A percentile compares a stretch with the other conserved stretches of the same genome.
Conservation (phyloP, 2,329 filamentous ascomycete species). For the Cadophora sp. region DNA sequence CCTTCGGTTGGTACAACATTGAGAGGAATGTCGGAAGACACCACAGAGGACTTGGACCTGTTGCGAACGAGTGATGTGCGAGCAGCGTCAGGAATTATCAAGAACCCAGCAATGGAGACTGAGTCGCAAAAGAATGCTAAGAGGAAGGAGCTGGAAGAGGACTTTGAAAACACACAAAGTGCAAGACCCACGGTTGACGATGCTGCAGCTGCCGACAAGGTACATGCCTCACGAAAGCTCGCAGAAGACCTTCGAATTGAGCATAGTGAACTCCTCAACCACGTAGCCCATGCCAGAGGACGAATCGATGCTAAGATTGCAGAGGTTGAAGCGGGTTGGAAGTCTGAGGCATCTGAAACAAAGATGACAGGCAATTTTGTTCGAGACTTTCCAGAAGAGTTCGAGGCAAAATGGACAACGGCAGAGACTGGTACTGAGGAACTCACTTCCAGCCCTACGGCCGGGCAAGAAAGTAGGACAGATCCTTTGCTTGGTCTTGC, state of each 20-base stretch:
- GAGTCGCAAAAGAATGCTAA: slow-evolving; percentile 38
- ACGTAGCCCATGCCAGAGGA: slow-evolving; percentile 32
- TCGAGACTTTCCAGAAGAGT: slow-evolving; percentile 61
- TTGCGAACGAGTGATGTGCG: slow-evolving; percentile 40
- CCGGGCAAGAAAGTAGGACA: slow-evolving; percentile 28
- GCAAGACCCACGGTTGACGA: slow-evolving; percentile 20
- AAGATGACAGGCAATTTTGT: slow-evolving; percentile 56
- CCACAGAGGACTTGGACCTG: slow-evolving; percentile 33
- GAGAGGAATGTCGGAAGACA: neutral
- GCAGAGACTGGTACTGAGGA: slow-evolving; percentile 24
- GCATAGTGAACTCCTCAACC: slow-evolving; percentile 36
- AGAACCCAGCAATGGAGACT: slow-evolving; percentile 28
- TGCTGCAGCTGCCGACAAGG: slow-evolving; percentile 25
- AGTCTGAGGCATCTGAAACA: slow-evolving; percentile 2
- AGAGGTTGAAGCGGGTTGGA: slow-evolving; percentile 28
- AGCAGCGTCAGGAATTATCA: slow-evolving; percentile 35
- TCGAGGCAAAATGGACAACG: slow-evolving; percentile 51
- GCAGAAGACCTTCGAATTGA: slow-evolving; percentile 37
- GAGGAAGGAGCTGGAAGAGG: slow-evolving; percentile 39
- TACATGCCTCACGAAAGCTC: slow-evolving; percentile 27
- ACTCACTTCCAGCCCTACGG: slow-evolving; percentile 34
- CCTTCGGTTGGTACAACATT: neutral
- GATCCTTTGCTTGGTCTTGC: slow-evolving; percentile 35
- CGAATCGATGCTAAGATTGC: slow-evolving; percentile 29
- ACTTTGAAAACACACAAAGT: slow-evolving; percentile 32